Evolutionary conservation across 2,329 filamentous ascomycete genomes (phyloP).

Genomic region (Chaetothyriales sp.): DNA sequence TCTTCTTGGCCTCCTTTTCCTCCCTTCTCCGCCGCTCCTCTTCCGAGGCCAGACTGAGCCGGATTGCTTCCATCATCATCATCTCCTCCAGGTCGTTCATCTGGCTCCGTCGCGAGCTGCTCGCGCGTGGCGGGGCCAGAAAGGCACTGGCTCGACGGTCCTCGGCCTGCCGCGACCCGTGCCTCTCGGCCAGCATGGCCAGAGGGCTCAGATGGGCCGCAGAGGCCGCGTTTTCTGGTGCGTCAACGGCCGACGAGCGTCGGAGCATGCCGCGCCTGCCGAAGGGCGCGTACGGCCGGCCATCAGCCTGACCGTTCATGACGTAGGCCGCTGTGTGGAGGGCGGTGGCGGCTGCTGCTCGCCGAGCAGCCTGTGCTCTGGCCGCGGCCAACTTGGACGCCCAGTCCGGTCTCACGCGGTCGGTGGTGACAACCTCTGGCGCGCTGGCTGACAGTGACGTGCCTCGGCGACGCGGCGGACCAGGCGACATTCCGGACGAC

Average conservation of each 20-base stretch:
- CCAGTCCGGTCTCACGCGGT: constrained; percentile 89
- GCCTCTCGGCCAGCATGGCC: constrained; percentile 34
- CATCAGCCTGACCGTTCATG: constrained; percentile 39
- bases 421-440: constrained; percentile 79
- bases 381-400: constrained; percentile 75
- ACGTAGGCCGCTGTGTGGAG: constrained; percentile 90
- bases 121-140: constrained; percentile 30
- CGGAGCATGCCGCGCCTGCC: constrained; percentile 40
- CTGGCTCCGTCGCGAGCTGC: constrained; percentile 45
- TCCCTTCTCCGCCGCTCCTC: constrained; percentile 81
- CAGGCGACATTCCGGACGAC: constrained; percentile 35
- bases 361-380: constrained; percentile 67
- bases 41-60: constrained; percentile 78
- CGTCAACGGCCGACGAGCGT: constrained; percentile 26
- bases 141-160: constrained; percentile 22
- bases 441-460: constrained; percentile 68
- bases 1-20: constrained; percentile 67
- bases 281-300: constrained; percentile 43
- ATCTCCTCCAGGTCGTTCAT: constrained; percentile 89
- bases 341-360: constrained; percentile 85
- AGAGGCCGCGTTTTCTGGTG: constrained; percentile 23
- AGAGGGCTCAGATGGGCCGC: constrained; percentile 29
- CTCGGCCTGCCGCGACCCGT: constrained; percentile 22
- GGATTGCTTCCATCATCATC: constrained; percentile 96
- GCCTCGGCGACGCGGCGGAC: constrained; percentile 41